Conservation (phyloP, 2,329 filamentous ascomycete species). For the Xylariaceae sp. region DNA sequence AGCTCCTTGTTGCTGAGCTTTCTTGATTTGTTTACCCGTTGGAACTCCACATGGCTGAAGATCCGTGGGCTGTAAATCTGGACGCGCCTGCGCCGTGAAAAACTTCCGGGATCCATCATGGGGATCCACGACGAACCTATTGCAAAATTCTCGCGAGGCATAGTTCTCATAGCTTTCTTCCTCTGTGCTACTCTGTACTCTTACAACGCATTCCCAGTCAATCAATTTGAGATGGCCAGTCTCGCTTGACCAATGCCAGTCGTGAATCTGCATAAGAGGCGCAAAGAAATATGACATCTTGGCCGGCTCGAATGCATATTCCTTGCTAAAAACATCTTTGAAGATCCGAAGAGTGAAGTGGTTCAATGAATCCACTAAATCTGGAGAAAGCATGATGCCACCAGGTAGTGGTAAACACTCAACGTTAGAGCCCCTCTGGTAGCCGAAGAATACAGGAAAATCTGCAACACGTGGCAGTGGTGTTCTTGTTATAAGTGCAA, state of each 20-base stretch:
- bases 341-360: slow-evolving; percentile 75
- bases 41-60: slow-evolving; percentile 58
- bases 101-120: slow-evolving; percentile 64
- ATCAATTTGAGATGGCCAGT: slow-evolving; percentile 38
- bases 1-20: slow-evolving; percentile 34
- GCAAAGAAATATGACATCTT: slow-evolving; percentile 83
- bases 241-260: slow-evolving; percentile 20
- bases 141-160: slow-evolving; percentile 47
- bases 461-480: slow-evolving; percentile 61
- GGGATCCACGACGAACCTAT: slow-evolving; percentile 57
- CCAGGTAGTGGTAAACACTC: slow-evolving; percentile 43
- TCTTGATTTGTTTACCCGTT: slow-evolving; percentile 43
- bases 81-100: slow-evolving; percentile 51
- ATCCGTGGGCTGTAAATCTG: slow-evolving; percentile 61
- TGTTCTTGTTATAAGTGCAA: slow-evolving; percentile 70
- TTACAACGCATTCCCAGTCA: slow-evolving; percentile 59
- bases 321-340: slow-evolving; percentile 84
- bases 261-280: slow-evolving; percentile 45
- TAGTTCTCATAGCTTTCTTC: slow-evolving; percentile 41
- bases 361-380: slow-evolving; percentile 56
- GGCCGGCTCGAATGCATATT: slow-evolving; percentile 60
- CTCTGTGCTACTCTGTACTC: slow-evolving; percentile 33
- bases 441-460: slow-evolving; percentile 72
- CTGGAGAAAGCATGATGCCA: slow-evolving; percentile 42
- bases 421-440: slow-evolving; percentile 58